Evolutionary conservation across 2,329 filamentous ascomycete species (phyloP), one percentile per base, ranked within the genome.

Genomic region (Xylogone sp.): DNA sequence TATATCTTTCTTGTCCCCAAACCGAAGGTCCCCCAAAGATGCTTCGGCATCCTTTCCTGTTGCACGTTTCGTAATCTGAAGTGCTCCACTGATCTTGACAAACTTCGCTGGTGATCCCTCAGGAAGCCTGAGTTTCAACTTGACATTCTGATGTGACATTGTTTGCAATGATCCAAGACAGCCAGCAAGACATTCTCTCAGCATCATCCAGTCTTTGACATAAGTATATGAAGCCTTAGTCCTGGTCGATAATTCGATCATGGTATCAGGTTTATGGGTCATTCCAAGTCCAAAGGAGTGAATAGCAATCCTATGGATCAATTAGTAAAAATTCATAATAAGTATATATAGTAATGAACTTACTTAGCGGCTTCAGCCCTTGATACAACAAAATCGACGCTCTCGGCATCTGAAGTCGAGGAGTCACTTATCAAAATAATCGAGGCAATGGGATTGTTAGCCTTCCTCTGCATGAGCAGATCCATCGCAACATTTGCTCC

Each of bases 191-290:
- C 94, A 97, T 69, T 99, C 94, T 22, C 94, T 87, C 31, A 99
- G 80, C 93, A 97, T 99, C 93, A 97, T 97, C 94, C 94, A 99
- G 69, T 99, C 94, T 72, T 97, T 99, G 60, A 99, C 92, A 64
- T 97, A 99, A 1, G 91, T 95, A 66, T 97, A 99, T 1, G 91
- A 95, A 3, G 92, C 94, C 73, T 97, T 99, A 3, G 94, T 99
- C 54, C 91, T 82, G 6, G 89, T 94, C 1, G 94, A 97, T 12
- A 99, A 76, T 71, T 97, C 93, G 56, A 99, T 96, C 91, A 99
- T 96, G 1, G 92, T 97, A 66, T 99, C 94, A 4, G 94, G 94
- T 71, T 97, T 97, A 71, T 99, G 94, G 1, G 93, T 97, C 75
- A 97, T 84, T 48, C 94, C 94, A 18, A 99, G 80, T 29, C 94